Conservation (phyloP, 1,284 basidiomycete species). For the Ustilago lituana region DNA sequence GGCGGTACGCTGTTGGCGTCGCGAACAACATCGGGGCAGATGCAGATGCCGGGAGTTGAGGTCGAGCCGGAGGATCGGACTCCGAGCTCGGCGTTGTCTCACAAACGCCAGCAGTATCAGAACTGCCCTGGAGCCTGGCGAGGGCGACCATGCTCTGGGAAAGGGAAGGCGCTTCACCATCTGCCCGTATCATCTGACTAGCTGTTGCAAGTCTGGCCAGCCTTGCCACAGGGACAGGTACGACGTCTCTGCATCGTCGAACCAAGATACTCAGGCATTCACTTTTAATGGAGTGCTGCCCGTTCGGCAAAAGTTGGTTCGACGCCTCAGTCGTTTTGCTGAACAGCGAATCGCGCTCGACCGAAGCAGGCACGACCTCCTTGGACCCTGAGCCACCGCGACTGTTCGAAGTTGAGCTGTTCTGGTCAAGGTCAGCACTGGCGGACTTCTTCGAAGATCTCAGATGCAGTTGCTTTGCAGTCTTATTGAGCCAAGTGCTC, state of each 20-base stretch:
- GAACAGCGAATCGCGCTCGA: conserved; percentile 19
- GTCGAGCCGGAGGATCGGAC: neutral
- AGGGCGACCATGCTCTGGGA: conserved; percentile 34
- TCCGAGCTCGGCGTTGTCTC: neutral
- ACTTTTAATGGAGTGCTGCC: conserved; percentile 43
- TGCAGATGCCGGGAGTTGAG: conserved; percentile 11
- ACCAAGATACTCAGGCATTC: conserved; percentile 53
- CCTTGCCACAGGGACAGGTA: conserved; percentile 64
- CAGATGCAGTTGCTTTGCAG: conserved; percentile 51
- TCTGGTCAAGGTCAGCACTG: conserved; percentile 5
- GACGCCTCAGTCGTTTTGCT: conserved; percentile 28
- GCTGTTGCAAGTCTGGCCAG: conserved; percentile 50
- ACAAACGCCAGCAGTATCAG: neutral
- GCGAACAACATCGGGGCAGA: conserved; percentile 18
- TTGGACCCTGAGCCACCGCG: conserved; percentile 19
- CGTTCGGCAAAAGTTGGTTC: conserved; percentile 20
- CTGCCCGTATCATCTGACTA: conserved; percentile 21
- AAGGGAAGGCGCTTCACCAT: conserved; percentile 15
- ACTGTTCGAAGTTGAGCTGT: neutral
- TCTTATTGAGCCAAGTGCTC: conserved; percentile 58
- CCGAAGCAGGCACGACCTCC: neutral
- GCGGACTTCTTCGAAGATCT: conserved; percentile 25
- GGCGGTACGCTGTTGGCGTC: neutral
- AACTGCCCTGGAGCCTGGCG: conserved; percentile 8
- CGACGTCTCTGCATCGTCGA: conserved; percentile 60